Conservation (phyloP, 2,329 filamentous ascomycete genomes). For the Cercospora sp. region DNA sequence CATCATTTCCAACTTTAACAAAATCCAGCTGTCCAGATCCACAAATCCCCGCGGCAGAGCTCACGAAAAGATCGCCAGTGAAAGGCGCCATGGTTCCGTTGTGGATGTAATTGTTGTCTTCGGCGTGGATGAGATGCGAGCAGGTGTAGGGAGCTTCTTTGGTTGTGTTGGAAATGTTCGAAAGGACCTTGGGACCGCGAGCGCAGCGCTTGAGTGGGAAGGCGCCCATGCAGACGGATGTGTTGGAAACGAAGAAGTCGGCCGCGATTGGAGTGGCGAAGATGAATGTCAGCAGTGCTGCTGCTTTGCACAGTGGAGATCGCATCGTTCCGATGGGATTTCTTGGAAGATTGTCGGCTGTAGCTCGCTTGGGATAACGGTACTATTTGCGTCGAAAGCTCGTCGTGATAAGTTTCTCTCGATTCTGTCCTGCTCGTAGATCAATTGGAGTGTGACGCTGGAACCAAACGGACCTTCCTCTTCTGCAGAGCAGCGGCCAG, state of each 20-base stretch:
- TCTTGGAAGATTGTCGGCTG: neutral
- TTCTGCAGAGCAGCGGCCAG: neutral
- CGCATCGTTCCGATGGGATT: neutral
- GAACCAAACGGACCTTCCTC: neutral
- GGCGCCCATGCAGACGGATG: slow-evolving; percentile 29
- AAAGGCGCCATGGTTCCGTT: slow-evolving; percentile 25
- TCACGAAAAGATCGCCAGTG: slow-evolving; percentile 4
- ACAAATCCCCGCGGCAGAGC: slow-evolving; percentile 22
- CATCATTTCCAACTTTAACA: slow-evolving; percentile 11
- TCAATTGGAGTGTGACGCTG: neutral
- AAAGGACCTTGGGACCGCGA: slow-evolving; percentile 26
- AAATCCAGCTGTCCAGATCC: slow-evolving; percentile 25
- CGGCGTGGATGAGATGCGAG: slow-evolving; percentile 24
- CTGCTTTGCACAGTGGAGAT: neutral
- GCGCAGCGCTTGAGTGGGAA: slow-evolving; percentile 23
- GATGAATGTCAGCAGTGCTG: slow-evolving; percentile 1
- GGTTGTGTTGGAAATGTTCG: slow-evolving; percentile 11
- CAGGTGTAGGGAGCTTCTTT: slow-evolving; percentile 24
- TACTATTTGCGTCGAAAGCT: neutral
- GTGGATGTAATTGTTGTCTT: slow-evolving; percentile 27
- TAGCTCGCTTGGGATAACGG: neutral
- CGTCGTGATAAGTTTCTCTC: neutral
- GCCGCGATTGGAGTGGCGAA: slow-evolving; percentile 15
- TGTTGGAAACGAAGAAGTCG: slow-evolving; percentile 31
- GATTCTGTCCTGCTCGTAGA: neutral